These are phyloP conservation scores for Chimonanthus praecox DNA, from an alignment of 164 flowering plant genomes.

Conservation along the genomic window DNA sequence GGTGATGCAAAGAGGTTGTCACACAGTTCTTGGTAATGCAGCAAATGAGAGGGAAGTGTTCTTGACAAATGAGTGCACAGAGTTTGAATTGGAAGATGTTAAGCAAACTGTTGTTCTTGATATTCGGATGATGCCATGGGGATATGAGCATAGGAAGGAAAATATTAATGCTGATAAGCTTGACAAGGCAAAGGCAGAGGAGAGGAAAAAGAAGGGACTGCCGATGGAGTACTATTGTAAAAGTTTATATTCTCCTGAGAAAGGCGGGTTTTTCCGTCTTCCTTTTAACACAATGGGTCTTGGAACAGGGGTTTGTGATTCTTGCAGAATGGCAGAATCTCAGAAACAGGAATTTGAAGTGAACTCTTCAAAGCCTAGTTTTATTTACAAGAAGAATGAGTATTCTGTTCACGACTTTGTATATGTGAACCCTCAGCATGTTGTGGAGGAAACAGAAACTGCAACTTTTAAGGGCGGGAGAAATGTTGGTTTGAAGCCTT, in stretches of 20 bases:
- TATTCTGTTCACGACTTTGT: slow-evolving; percentile 64
- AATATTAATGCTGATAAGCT: slow-evolving; percentile 40
- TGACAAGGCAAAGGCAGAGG: slow-evolving; percentile 66
- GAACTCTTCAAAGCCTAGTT: slow-evolving; percentile 35
- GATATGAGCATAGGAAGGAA: slow-evolving; percentile 66
- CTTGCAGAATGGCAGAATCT: slow-evolving; percentile 49
- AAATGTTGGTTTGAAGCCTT: slow-evolving; percentile 79
- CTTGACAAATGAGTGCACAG: slow-evolving; percentile 64
- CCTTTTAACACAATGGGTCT: slow-evolving; percentile 51
- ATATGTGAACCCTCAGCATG: slow-evolving; percentile 49
- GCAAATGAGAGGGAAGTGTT: slow-evolving; percentile 87
- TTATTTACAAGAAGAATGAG: slow-evolving; percentile 42
- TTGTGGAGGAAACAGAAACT: slow-evolving; percentile 30
- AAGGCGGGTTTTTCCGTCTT: slow-evolving; percentile 71
- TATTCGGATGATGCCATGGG: slow-evolving; percentile 58
- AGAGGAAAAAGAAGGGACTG: slow-evolving; percentile 64
- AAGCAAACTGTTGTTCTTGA: slow-evolving; percentile 46
- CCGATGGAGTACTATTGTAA: slow-evolving; percentile 80
- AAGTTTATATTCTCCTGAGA: slow-evolving; percentile 82
- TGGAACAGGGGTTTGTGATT: slow-evolving; percentile 63
- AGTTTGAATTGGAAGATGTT: slow-evolving; percentile 49
- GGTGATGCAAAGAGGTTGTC: slow-evolving; percentile 50
- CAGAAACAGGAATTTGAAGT: slow-evolving; percentile 36
- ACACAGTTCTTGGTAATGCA: slow-evolving; percentile 77
- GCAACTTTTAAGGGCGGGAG: slow-evolving; percentile 71